Evolutionary conservation across 768 basidiomycete species (phyloP).

Genomic region (Boletus pseudo-olivaceus): DNA sequence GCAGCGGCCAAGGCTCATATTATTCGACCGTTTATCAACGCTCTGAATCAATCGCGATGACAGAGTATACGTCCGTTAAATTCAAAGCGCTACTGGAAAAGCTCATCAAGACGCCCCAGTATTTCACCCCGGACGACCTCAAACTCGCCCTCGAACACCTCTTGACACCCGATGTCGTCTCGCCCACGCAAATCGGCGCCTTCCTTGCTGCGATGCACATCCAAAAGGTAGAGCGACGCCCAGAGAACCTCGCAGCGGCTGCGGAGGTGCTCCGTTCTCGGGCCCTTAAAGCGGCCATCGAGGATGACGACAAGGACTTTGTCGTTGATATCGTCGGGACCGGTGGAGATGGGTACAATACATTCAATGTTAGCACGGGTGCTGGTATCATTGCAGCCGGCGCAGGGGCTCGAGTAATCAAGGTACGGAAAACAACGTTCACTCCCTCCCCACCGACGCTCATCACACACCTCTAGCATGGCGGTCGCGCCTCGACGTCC

Average conservation of each 20-base stretch:
- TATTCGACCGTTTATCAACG: neutral
- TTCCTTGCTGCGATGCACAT: constrained; percentile 86
- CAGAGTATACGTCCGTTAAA: constrained; percentile 38
- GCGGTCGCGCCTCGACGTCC: constrained; percentile 86
- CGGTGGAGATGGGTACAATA: constrained; percentile 89
- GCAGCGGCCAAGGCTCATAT: too few species aligned
- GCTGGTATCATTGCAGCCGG: constrained; percentile 94
- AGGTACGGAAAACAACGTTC: constrained; percentile 44
- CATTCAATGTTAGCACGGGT: constrained; percentile 95
- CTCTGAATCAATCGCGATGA: constrained; percentile 13
- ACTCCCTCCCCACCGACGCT: neutral
- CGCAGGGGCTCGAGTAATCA: constrained; percentile 88
- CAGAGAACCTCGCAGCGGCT: constrained; percentile 76
- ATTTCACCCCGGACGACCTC: constrained; percentile 77
- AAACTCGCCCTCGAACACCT: constrained; percentile 69
- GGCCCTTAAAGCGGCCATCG: constrained; percentile 59
- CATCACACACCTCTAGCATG: constrained; percentile 58
- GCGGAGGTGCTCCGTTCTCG: constrained; percentile 71
- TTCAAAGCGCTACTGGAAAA: constrained; percentile 80
- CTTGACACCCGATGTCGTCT: constrained; percentile 59
- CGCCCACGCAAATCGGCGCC: constrained; percentile 78
- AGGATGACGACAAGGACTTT: constrained; percentile 62
- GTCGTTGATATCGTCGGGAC: constrained; percentile 47
- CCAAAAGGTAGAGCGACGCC: constrained; percentile 69
- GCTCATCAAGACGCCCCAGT: constrained; percentile 76